Evolutionary conservation across 2,329 filamentous ascomycete genomes (phyloP), one percentile per base, ranked within the genome.

Genomic region (Penicillium palitans): DNA sequence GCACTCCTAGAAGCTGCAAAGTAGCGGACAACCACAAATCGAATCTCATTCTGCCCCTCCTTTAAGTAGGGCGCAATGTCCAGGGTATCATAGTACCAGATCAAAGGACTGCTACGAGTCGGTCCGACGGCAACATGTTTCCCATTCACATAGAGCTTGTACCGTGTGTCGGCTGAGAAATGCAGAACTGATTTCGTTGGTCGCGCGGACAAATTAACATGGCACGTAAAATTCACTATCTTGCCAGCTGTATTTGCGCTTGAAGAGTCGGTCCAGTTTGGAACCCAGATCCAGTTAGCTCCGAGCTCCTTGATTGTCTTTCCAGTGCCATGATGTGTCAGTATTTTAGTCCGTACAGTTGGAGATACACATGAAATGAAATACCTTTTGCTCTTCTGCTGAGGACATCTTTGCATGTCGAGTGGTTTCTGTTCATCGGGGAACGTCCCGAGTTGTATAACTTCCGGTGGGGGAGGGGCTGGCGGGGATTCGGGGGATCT

Each of bases 111-210:
- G 25, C 77, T 68, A 35, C 74, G 68, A 1, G 70, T 66, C 3
- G 77, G 77, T 1, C 78, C 78, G 3, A 75, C 68, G 3, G 72
- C 68, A 15, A 77, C 66, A 10, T 71, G 67, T 0, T n/a, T 49
- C 3, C 70, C 69, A 66, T 80, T 80, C 41, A 80, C 67, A 29
- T 66, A 69, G 3, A 79, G 65, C 52, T 79, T 79, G 65, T 79
- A 80, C 9, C 75, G 69, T 6, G 78, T 80, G 39, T 80, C 77
- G 6, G 77, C 77, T 1, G 75, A 72, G 59, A 73, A 68, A 53
- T 69, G 64, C 12, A 76, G 42, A 6, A 67, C 25, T 13, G 72
- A 61, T 10, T 29, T n/a, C 0, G 15, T 55, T 6, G 71, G 66
- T 21, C 15, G 13, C 2, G 46, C 60, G 1, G 41, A 10, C 6